Evolutionary conservation across 306 rosid species (phyloP), one percentile per base, ranked within the genome.

Genomic region (Sicyos edulis): DNA sequence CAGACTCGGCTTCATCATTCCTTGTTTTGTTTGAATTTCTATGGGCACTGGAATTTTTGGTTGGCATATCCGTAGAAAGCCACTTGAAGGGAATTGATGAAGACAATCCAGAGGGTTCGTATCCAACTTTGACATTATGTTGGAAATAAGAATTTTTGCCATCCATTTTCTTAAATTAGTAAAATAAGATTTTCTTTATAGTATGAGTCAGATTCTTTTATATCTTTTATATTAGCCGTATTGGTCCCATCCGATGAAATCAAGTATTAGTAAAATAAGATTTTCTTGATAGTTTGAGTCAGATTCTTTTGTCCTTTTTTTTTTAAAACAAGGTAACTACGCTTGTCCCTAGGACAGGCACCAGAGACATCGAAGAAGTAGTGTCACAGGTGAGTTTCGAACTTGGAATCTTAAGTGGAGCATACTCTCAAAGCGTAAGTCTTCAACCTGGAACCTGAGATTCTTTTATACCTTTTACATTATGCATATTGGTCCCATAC

Each of bases 21-120:
- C 60, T 75, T 29, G 1, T 37, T 60, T 56, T 78, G 80, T 69
- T 71, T 4, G 79, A 69, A 83, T 15, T 71, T 72, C 83, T 82
- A 49, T 40, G 81, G 29, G 82, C 54, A 75, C 67, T 79, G 12
- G 88, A 80, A 81, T 76, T 78, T 79, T 85, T 93, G 77, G 84
- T 78, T 54, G 97, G 98, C 97, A 90, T 90, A 73, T 88, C 97
- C 65, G 95, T 90, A 64, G 98, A 90, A 74, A 90, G 96, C 98
- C 98, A 93, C 90, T 90, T 96, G 84, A 93, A 93, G 32, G 91
- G 80, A 88, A 92, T 74, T 70, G 91, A 85, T 6, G 91, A 73
- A 47, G 88, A 65, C 73, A 81, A 64, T 58, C 68, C 79, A 74
- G 80, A 78, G 79, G 68, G 34, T 34, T 40, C 14, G 76, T 75